Conservation (phyloP, 2,329 filamentous ascomycete genomes). For the Aspergillus intermedius region DNA sequence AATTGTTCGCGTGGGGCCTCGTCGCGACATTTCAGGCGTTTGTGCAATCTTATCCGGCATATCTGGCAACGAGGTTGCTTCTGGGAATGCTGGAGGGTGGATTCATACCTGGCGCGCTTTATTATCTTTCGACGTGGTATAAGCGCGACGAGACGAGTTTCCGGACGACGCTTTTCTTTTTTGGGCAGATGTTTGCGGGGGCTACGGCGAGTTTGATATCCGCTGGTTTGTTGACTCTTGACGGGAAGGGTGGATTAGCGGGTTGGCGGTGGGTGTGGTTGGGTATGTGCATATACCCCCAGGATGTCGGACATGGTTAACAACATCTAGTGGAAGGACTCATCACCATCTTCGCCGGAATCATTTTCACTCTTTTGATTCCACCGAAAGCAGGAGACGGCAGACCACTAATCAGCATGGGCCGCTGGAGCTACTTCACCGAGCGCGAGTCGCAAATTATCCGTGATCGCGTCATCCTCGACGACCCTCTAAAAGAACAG, state of each 20-base stretch:
- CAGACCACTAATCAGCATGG: conserved; percentile 28
- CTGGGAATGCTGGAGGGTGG: conserved; percentile 51
- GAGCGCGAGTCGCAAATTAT: conserved; percentile 40
- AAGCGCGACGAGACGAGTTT: conserved; percentile 48
- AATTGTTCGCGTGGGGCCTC: conserved; percentile 49
- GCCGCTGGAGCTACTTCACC: conserved; percentile 40
- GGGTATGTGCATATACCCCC: conserved; percentile 10
- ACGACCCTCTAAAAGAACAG: conserved; percentile 37
- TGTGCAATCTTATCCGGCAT: conserved; percentile 42
- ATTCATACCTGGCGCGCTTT: conserved; percentile 48
- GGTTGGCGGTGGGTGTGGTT: conserved; percentile 56
- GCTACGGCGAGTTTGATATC: conserved; percentile 36
- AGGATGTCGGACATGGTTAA: no score
- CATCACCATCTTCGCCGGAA: conserved; percentile 44
- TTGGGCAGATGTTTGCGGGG: conserved; percentile 49
- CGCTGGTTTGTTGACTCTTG: conserved; percentile 43
- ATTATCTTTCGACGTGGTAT: conserved; percentile 50
- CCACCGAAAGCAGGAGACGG: conserved; percentile 34
- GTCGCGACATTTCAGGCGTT: conserved; percentile 53
- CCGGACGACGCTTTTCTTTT: conserved; percentile 50
- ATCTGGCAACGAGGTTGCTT: conserved; percentile 46
- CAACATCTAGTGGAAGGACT: conserved; percentile 40
- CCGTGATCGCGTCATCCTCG: conserved; percentile 35
- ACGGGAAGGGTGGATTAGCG: conserved; percentile 40
- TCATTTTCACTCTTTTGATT: conserved; percentile 36